These are phyloP conservation scores for Lasiosphaeria hispida DNA, from an alignment of 495 filamentous ascomycete species.

Conservation along the genomic window DNA sequence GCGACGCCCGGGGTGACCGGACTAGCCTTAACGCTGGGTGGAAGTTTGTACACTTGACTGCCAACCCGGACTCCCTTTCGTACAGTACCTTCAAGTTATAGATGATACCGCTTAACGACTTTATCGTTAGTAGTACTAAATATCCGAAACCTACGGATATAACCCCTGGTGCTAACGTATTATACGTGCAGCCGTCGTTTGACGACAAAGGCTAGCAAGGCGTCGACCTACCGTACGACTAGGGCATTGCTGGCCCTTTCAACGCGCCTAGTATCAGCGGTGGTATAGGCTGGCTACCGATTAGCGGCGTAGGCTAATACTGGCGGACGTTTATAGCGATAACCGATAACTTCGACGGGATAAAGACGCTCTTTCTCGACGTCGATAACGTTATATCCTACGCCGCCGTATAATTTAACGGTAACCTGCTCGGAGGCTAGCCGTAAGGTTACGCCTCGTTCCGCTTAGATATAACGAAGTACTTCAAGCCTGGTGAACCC, in stretches of 20 bases:
- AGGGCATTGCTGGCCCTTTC: constrained; percentile 50
- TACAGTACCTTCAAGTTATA: constrained; percentile 28
- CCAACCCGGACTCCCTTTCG: constrained; percentile 24
- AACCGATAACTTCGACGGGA: constrained; percentile 21
- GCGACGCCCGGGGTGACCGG: constrained; percentile 11
- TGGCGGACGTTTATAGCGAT: constrained; percentile 37
- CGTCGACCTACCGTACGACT: constrained; percentile 41
- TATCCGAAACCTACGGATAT: constrained; percentile 4
- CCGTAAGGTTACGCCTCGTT: constrained; percentile 51
- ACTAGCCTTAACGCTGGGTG: constrained; percentile 28
- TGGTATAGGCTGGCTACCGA: constrained; percentile 57
- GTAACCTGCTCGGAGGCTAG: constrained; percentile 48
- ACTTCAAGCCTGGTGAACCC: constrained; percentile 35
- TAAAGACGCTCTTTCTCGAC: constrained; percentile 44
- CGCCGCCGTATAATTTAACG: constrained; percentile 49
- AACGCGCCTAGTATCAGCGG: constrained; percentile 47
- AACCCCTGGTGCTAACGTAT: constrained; percentile 5
- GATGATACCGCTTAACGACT: constrained; percentile 29
- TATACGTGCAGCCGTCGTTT: constrained; percentile 14
- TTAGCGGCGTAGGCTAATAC: constrained; percentile 50
- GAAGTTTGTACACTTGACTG: constrained; percentile 28
- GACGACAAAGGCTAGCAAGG: constrained; percentile 21
- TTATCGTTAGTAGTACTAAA: constrained; percentile 20
- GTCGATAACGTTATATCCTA: constrained; percentile 52
- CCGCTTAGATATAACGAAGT: constrained; percentile 48